These are phyloP conservation scores for Venturia aucupariae DNA, from an alignment of 2,329 filamentous ascomycete genomes.

Conservation along the genomic window DNA sequence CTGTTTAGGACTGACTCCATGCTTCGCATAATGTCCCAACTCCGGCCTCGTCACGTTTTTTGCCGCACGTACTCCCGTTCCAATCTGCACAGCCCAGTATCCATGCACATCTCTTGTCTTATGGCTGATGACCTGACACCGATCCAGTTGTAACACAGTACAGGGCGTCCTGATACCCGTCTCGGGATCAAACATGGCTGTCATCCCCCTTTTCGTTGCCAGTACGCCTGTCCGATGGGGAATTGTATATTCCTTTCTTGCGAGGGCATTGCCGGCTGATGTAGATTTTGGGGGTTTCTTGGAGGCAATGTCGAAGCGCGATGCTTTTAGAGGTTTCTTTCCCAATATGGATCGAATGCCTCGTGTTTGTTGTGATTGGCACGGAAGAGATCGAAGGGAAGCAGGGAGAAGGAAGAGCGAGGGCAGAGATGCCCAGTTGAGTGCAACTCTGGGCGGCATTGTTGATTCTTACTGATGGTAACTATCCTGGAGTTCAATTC, in stretches of 20 bases:
- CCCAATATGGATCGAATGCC: constrained; percentile 13
- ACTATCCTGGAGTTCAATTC: neutral
- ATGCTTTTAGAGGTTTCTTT: constrained; percentile 8
- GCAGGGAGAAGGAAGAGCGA: constrained; percentile 11
- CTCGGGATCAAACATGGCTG: constrained; percentile 69
- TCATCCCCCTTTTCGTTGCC: constrained; percentile 92
- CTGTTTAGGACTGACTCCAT: constrained; percentile 74
- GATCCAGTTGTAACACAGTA: constrained; percentile 88
- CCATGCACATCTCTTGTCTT: constrained; percentile 76
- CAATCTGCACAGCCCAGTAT: constrained; percentile 91
- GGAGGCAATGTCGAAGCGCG: constrained; percentile 12
- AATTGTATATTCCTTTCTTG: constrained; percentile 47
- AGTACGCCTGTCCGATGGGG: constrained; percentile 71
- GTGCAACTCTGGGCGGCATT: neutral
- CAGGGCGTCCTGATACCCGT: constrained; percentile 72
- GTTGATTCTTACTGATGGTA: neutral
- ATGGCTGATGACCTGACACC: constrained; percentile 78
- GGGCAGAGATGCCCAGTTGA: constrained; percentile 3
- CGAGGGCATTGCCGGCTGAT: constrained; percentile 34
- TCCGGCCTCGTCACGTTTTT: constrained; percentile 71
- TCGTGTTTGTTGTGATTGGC: constrained; percentile 10
- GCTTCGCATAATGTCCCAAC: constrained; percentile 79
- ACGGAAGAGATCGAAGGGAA: constrained; percentile 6
- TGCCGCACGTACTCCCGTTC: constrained; percentile 63
- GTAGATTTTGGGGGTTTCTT: constrained; percentile 18